Percentiles rank a stretch among this genome's conserved stretches.
Evolutionary conservation across 352 stramenopile genomes (phyloP).

Genomic region (Phytopythium kandeliae): DNA sequence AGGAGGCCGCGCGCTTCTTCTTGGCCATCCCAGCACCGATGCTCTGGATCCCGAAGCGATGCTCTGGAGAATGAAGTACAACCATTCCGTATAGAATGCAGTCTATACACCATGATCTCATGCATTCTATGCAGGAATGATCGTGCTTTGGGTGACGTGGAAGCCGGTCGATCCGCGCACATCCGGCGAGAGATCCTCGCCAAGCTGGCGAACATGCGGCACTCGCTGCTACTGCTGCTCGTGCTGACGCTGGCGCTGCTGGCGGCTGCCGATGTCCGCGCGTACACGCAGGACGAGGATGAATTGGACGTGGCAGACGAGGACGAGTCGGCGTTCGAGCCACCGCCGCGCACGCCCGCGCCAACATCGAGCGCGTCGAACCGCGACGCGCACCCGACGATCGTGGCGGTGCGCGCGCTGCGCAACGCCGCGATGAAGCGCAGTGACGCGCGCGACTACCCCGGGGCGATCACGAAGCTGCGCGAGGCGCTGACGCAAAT

Average conservation of each 20-base stretch:
- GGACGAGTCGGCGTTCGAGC: background rate
- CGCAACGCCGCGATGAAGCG: conserved; percentile 72
- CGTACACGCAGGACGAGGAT: conserved; percentile 1
- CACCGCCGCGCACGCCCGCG: conserved; percentile 10
- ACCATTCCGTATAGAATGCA: too few species aligned
- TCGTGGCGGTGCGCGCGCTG: conserved; percentile 57
- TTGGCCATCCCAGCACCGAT: conserved; percentile 20
- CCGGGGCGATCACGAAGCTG: conserved; percentile 49
- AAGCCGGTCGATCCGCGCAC: too few species aligned
- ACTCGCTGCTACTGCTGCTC: background rate
- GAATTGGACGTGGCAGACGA: conserved; percentile 2
- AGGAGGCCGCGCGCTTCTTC: conserved; percentile 22
- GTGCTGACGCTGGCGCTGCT: conserved; percentile 15
- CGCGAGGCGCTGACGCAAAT: conserved; percentile 59
- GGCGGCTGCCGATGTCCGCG: background rate
- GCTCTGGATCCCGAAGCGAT: background rate
- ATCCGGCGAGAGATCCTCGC: too few species aligned
- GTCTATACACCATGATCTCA: too few species aligned
- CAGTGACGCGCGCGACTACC: conserved; percentile 60
- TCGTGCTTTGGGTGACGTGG: conserved; percentile 7
- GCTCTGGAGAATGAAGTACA: background rate
- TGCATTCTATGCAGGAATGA: too few species aligned
- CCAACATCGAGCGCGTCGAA: conserved; percentile 19
- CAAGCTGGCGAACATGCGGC: background rate
- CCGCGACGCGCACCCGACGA: conserved; percentile 54